Percentiles rank a stretch among this genome's conserved stretches.
Evolutionary conservation across 257 asterid species (phyloP).

Genomic region (Asclepias syriaca): DNA sequence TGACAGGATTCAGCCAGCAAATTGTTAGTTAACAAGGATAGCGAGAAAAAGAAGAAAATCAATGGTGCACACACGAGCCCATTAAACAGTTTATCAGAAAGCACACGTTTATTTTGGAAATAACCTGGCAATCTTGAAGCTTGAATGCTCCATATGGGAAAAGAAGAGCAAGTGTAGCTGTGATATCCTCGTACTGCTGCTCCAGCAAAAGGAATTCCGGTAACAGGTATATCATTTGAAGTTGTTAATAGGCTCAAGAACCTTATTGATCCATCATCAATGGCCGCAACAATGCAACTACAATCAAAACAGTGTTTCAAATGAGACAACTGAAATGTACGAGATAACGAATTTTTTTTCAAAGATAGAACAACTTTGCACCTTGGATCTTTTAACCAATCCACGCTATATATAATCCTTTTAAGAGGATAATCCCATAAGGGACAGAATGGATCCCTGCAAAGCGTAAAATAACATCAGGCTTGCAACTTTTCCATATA

Average conservation of each 20-base stretch:
- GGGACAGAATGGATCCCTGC: constrained; percentile 92
- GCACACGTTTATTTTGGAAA: not conserved
- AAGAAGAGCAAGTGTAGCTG: constrained; percentile 53
- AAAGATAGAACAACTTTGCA: constrained; percentile 23
- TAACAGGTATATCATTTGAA: constrained; percentile 52
- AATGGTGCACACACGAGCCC: not conserved
- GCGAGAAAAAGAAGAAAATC: not conserved
- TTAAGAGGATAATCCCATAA: constrained; percentile 59
- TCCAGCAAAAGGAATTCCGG: constrained; percentile 45
- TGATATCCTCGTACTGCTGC: constrained; percentile 51
- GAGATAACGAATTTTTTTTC: constrained; percentile 5
- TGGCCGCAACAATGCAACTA: constrained; percentile 61
- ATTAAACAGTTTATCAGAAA: not conserved
- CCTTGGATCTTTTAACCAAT: constrained; percentile 88
- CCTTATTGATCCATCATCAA: constrained; percentile 84
- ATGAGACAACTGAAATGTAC: not conserved
- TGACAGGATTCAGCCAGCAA: not conserved
- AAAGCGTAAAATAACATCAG: not conserved
- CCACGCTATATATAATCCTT: constrained; percentile 51
- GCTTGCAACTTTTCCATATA: not conserved
- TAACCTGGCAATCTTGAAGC: constrained; percentile 70
- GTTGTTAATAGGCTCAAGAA: constrained; percentile 53
- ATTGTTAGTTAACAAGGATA: not conserved
- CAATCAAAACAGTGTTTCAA: constrained; percentile 8
- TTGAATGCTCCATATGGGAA: constrained; percentile 72